Evolutionary conservation across 1,139 yeast species (phyloP), one percentile per base, ranked within the genome.

Genomic region (Diutina pseudorugosa): DNA sequence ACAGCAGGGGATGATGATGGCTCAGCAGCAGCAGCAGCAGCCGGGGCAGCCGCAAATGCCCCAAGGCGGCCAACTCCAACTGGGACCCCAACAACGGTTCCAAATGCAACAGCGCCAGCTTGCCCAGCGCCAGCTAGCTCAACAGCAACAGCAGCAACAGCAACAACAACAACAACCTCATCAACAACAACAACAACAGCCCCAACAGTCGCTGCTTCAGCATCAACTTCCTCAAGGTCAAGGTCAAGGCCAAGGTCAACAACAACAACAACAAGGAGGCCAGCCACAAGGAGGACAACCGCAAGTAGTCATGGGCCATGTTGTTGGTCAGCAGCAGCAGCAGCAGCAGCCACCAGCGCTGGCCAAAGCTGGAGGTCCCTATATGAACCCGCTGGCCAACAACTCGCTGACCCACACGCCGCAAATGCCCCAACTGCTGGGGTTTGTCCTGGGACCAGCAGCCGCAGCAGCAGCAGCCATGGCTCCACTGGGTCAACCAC

Each of bases 1-100:
- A 33, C 52, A 50, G 23, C 57, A 51, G 41, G 53, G 41, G 21
- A 54, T 33, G 50, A 43, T 51, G 52, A 25, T 27, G 48, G 51
- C 33, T 23, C 52, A 36, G 42, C 52, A 41, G 33, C 52, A 27
- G n/a, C 53, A 52, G 41, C 52, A 51, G 18, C 30, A 33, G 43
- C 47, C 36, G 25, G 19, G 30, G 51, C 45, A 21, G 41, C 52
- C 16, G 36, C 68, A 63, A 41, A 65, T 70, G 1, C 72, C 70
- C 1, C 71, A 63, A 20, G 30, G 12, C 27, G 41, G 19, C 40
- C 52, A 51, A 36, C 48, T 7, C 30, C 52, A 27, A 41, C 42
- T 14, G 18, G 45, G 27, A 40, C 53, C 30, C 4, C 42, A 40
- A 18, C 51, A 36, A n/a, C 45, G 16, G 16, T 21, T 11, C 19